Percentiles rank a stretch among this genome's conserved stretches.
phyloP scores from a whole-genome alignment of 495 filamentous ascomycete genomes.

The Cudoniella acicularis region DNA sequence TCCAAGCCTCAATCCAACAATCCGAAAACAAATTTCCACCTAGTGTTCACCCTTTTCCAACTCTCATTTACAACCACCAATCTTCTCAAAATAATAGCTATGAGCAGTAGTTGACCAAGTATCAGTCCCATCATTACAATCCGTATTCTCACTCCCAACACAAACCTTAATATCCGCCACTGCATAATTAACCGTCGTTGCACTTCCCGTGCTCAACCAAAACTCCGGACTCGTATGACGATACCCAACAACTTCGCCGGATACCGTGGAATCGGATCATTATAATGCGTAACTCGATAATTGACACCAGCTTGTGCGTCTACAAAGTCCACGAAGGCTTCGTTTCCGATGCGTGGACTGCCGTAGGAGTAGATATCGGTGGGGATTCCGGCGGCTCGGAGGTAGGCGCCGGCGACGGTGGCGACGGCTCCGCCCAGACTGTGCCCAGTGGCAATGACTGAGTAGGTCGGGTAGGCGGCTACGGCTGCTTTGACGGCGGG shows the following conservation, averaged over 20 bases:
- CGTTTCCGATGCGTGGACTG: constrained; percentile 55
- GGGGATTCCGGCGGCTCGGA: constrained; percentile 42
- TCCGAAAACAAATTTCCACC: too few relatives aligned
- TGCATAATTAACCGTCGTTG: constrained; percentile 23
- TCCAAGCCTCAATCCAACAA: too few relatives aligned
- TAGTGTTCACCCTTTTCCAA: too few relatives aligned
- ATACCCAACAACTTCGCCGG: constrained; percentile 49
- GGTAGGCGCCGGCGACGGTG: constrained; percentile 49
- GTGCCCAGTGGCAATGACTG: constrained; percentile 54
- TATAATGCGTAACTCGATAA: constrained; percentile 55
- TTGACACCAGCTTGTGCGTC: constrained; percentile 41
- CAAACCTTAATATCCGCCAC: constrained; percentile 34
- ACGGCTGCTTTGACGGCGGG: constrained; percentile 35
- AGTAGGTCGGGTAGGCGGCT: constrained; percentile 38
- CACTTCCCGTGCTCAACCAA: constrained; percentile 31
- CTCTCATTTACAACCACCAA: constrained; percentile 17
- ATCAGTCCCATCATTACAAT: constrained; percentile 36
- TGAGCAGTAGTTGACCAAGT: constrained; percentile 29
- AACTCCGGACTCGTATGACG: constrained; percentile 59
- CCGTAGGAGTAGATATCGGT: constrained; percentile 51
- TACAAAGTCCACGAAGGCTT: constrained; percentile 46
- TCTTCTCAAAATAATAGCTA: constrained; percentile 34
- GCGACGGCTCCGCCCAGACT: constrained; percentile 61
- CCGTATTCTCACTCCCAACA: constrained; percentile 31
- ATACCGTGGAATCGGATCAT: constrained; percentile 57